These are phyloP conservation scores for Rhynchospora breviuscula DNA, from an alignment of 176 grass and related monocot species.

Conservation along the genomic window DNA sequence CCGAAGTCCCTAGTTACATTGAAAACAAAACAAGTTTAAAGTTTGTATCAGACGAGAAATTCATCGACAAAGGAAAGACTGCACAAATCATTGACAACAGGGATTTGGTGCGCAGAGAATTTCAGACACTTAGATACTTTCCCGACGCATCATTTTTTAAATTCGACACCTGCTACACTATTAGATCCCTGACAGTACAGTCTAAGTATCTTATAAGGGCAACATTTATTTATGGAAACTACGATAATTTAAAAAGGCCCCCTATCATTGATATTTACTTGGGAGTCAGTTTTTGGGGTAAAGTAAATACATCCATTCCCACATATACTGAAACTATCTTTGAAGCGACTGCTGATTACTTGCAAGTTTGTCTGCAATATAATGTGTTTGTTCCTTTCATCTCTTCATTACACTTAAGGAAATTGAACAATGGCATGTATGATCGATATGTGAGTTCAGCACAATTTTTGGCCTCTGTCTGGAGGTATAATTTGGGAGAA, in stretches of 20 bases:
- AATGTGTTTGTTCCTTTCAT: constrained; percentile 36
- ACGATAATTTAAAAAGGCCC: constrained; percentile 27
- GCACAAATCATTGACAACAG: constrained; percentile 22
- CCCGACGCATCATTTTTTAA: background rate
- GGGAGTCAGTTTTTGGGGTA: constrained; percentile 32
- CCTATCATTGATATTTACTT: constrained; percentile 46
- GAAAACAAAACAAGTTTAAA: constrained; percentile 8
- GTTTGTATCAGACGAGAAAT: constrained; percentile 46
- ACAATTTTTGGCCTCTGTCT: constrained; percentile 1
- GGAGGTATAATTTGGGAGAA: background rate
- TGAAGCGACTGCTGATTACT: constrained; percentile 23
- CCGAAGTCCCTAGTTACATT: constrained; percentile 15
- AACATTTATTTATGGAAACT: constrained; percentile 40
- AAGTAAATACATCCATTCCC: background rate
- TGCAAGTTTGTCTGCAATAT: constrained; percentile 38
- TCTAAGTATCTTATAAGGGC: constrained; percentile 41
- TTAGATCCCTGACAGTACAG: constrained; percentile 17
- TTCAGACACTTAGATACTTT: constrained; percentile 26
- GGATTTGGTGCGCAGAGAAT: background rate
- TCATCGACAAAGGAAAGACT: constrained; percentile 30
- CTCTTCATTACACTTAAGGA: constrained; percentile 42
- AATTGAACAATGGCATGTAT: constrained; percentile 19
- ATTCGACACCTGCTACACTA: constrained; percentile 33
- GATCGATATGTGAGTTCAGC: constrained; percentile 29
- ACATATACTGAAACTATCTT: constrained; percentile 36